phyloP scores from a whole-genome alignment of 495 filamentous ascomycete genomes.

The Aspergillus incahuasiensis region DNA sequence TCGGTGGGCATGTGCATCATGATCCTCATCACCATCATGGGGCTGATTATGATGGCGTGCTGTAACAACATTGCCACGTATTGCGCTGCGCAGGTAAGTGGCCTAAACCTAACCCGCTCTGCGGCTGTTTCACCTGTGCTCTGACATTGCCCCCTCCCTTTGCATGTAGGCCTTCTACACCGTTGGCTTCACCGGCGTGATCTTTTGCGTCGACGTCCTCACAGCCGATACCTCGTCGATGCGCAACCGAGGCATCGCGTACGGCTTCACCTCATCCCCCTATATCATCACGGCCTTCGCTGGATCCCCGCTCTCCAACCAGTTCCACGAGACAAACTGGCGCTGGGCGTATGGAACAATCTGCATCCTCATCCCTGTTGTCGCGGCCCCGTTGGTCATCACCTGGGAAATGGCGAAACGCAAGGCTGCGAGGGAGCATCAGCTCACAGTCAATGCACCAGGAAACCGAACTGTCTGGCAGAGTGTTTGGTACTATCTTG shows the following conservation, averaged over 20 bases:
- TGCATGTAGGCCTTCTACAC: conserved; percentile 53
- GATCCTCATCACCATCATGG: conserved; percentile 32
- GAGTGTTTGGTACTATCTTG: conserved; percentile 48
- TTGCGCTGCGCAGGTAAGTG: too few species aligned
- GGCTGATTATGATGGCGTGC: conserved; percentile 43
- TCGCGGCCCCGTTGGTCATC: conserved; percentile 46
- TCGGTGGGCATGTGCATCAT: conserved; percentile 48
- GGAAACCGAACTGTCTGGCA: conserved; percentile 43
- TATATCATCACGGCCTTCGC: conserved; percentile 48
- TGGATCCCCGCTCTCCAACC: conserved; percentile 29
- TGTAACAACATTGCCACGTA: conserved; percentile 27
- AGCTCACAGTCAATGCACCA: conserved; percentile 22
- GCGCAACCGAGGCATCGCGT: conserved; percentile 57
- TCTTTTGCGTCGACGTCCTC: conserved; percentile 55
- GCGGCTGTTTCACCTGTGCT: too few species aligned
- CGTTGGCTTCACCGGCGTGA: conserved; percentile 54
- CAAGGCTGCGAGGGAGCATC: conserved; percentile 48
- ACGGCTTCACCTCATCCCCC: conserved; percentile 57
- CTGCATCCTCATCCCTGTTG: conserved; percentile 50
- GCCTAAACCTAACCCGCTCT: too few species aligned
- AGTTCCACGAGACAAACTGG: conserved; percentile 49
- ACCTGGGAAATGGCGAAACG: conserved; percentile 52
- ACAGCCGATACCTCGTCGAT: conserved; percentile 61
- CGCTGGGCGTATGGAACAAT: conserved; percentile 63
- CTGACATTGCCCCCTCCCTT: conserved; percentile 30